phyloP scores from a whole-genome alignment of 129 eudicot genomes.

The Flaveria robusta region DNA sequence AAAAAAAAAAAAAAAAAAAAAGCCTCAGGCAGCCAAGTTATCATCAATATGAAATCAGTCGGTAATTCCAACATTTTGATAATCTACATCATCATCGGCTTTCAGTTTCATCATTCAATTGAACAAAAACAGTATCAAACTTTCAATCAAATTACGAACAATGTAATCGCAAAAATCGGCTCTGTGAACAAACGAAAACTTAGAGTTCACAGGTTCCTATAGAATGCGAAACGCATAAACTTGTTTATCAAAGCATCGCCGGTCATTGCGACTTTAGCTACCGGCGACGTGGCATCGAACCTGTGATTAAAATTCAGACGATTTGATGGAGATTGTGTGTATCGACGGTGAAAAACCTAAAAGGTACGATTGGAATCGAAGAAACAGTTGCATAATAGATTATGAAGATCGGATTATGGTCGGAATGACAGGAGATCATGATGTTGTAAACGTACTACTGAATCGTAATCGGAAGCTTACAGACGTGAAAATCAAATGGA shows the following conservation, averaged over 20 bases:
- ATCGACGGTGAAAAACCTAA: no score
- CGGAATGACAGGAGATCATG: no score
- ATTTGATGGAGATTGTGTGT: background rate
- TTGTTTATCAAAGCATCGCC: slow-evolving; percentile 69
- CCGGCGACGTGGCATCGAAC: slow-evolving; percentile 93
- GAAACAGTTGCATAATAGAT: no score
- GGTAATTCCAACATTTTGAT: slow-evolving; percentile 18
- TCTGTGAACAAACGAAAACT: slow-evolving; percentile 54
- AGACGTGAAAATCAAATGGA: no score
- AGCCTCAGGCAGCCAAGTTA: slow-evolving; percentile 21
- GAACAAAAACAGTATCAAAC: background rate
- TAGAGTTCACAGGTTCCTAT: slow-evolving; percentile 82
- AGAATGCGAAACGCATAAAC: slow-evolving; percentile 42
- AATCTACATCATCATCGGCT: slow-evolving; percentile 3
- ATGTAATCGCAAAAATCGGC: slow-evolving; percentile 86
- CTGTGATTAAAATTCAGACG: background rate
- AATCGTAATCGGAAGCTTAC: no score
- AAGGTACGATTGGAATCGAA: no score
- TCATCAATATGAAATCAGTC: slow-evolving; percentile 5
- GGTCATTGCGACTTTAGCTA: slow-evolving; percentile 62
- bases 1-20: background rate
- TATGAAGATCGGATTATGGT: no score
- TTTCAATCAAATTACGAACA: background rate
- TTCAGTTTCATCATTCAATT: background rate
- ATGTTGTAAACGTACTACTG: no score